Conservation (phyloP, 164 flowering plant species). For the Kalanchoe fedtschenkoi region DNA sequence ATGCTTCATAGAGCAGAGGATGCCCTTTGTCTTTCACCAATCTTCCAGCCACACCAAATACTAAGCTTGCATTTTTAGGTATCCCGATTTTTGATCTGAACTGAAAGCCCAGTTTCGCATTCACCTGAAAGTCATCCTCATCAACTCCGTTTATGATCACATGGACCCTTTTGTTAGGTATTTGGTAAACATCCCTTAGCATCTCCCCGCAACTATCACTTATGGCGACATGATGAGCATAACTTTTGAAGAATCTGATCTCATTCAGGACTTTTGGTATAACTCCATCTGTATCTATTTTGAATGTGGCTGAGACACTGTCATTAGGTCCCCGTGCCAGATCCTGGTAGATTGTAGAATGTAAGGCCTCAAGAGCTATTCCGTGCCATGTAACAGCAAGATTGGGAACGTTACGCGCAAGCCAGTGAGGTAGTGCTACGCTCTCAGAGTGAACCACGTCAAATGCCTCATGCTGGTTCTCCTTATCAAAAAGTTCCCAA, state of each 20-base stretch:
- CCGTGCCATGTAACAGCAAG: slow-evolving; percentile 91
- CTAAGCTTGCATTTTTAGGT: slow-evolving; percentile 49
- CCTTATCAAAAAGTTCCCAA: slow-evolving; percentile 50
- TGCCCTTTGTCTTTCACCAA: slow-evolving; percentile 87
- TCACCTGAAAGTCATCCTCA: slow-evolving; percentile 32
- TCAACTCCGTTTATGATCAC: slow-evolving; percentile 79
- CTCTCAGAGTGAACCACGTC: slow-evolving; percentile 89
- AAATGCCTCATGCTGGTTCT: slow-evolving; percentile 36
- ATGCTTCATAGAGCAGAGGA: slow-evolving; percentile 61
- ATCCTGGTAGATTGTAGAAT: slow-evolving; percentile 68
- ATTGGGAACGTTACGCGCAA: slow-evolving; percentile 47
- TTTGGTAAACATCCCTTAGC: slow-evolving; percentile 75
- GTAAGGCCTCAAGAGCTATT: slow-evolving; percentile 65
- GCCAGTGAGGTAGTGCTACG: slow-evolving; percentile 74
- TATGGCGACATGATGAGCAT: slow-evolving; percentile 70
- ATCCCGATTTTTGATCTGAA: slow-evolving; percentile 47
- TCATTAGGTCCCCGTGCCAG: slow-evolving; percentile 38
- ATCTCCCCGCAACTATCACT: slow-evolving; percentile 89
- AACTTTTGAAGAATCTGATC: slow-evolving; percentile 64
- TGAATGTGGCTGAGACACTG: slow-evolving; percentile 38
- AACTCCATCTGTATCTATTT: slow-evolving; percentile 30
- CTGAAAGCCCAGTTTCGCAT: slow-evolving; percentile 21
- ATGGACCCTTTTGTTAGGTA: slow-evolving; percentile 62
- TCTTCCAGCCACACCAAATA: slow-evolving; percentile 77
- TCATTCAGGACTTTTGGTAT: slow-evolving; percentile 59